These are phyloP conservation scores for Peronospora belbahrii DNA, from an alignment of 352 stramenopile genomes.

Conservation along the genomic window DNA sequence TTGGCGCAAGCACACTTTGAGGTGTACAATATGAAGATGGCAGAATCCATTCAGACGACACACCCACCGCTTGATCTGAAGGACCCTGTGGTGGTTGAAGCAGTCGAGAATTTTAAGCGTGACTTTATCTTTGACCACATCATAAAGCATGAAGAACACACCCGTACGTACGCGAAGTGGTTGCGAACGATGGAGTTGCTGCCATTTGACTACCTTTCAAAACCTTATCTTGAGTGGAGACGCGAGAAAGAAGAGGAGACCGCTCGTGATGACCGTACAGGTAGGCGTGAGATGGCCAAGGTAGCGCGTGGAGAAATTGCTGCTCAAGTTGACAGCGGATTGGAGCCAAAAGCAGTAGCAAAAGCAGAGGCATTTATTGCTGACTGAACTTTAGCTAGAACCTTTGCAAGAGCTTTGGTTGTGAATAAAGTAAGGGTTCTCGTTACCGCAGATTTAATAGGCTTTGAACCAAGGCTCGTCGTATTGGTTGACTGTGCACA, in stretches of 20 bases:
- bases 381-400: no score
- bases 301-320: constrained; percentile 13
- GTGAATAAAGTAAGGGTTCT: no score
- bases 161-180: constrained; percentile 79
- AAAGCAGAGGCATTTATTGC: background rate
- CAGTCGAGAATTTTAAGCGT: constrained; percentile 74
- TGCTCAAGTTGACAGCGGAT: background rate
- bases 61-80: constrained; percentile 63
- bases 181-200: constrained; percentile 57
- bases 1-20: constrained; percentile 81
- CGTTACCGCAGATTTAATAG: no score
- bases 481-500: no score
- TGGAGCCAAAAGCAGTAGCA: background rate
- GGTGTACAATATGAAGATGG: constrained; percentile 78
- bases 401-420: no score
- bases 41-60: constrained; percentile 53
- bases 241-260: constrained; percentile 63
- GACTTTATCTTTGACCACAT: constrained; percentile 78
- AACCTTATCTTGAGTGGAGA: constrained; percentile 63
- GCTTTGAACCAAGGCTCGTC: no score
- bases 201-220: constrained; percentile 61
- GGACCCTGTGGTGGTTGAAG: constrained; percentile 35
- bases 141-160: constrained; percentile 66
- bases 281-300: constrained; percentile 37
- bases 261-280: constrained; percentile 26